Percentiles rank a stretch among this genome's conserved stretches.
Conservation (phyloP, 805 yeast species). For the Candida nanaspora region DNA sequence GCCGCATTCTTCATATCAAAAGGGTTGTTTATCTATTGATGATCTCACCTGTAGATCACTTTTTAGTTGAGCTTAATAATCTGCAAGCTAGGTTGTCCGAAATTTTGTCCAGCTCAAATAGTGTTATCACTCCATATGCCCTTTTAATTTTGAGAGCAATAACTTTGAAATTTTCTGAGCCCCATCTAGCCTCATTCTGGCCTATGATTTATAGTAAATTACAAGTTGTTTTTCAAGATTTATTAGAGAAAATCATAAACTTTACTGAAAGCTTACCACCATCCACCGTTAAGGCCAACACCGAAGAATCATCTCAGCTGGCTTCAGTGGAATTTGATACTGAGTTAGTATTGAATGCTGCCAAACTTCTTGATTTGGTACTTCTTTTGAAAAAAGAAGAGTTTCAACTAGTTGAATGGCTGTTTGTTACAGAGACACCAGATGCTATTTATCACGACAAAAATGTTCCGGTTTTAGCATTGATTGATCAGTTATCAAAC, state of each 20-base stretch:
- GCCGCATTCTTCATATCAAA: slow-evolving; percentile 35
- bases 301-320: neutral
- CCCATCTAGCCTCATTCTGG: slow-evolving; percentile 68
- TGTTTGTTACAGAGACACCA: slow-evolving; percentile 60
- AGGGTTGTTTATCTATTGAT: slow-evolving; percentile 59
- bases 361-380: slow-evolving; percentile 73
- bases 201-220: slow-evolving; percentile 55
- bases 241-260: slow-evolving; percentile 18
- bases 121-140: slow-evolving; percentile 33
- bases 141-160: slow-evolving; percentile 59
- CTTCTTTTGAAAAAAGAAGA: slow-evolving; percentile 68
- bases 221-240: slow-evolving; percentile 38
- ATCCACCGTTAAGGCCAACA: neutral
- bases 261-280: slow-evolving; percentile 3
- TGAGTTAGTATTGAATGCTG: slow-evolving; percentile 45
- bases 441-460: slow-evolving; percentile 24
- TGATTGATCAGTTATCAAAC: slow-evolving; percentile 26
- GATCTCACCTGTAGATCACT: slow-evolving; percentile 54
- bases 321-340: slow-evolving; percentile 30
- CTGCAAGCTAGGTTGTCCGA: slow-evolving; percentile 28
- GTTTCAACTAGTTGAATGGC: slow-evolving; percentile 74
- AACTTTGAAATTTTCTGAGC: slow-evolving; percentile 51
- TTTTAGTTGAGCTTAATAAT: slow-evolving; percentile 42
- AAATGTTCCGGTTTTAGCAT: slow-evolving; percentile 25
- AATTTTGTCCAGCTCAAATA: slow-evolving; percentile 23